Evolutionary conservation across 2,329 filamentous ascomycete species (phyloP), one percentile per base, ranked within the genome.

Genomic region (Colletotrichum abscissum): DNA sequence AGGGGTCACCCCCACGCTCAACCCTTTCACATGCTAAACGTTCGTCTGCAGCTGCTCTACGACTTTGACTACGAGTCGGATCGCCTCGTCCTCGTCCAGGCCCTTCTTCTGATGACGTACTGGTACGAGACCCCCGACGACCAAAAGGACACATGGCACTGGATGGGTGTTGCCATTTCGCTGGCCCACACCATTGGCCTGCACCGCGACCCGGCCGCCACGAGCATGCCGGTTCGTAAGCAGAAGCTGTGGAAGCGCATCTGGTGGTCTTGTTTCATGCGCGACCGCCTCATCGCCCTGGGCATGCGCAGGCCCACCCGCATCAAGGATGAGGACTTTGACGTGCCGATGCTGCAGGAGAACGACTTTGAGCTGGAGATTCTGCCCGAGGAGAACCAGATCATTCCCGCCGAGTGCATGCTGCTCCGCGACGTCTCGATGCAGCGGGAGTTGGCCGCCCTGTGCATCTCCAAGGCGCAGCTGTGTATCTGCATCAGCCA

Each of bases 241-340:
- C 93, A 95, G 80, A 94, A 92, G 78, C 86, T 98, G 63, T 97
- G 95, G 94, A 98, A 97, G 84, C 90, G 95, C 66, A 97, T 98
- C 77, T 98, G 96, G 96, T 98, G 96, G 96, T 97, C 94, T 38
- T 97, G 94, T 75, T 98, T 97, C 80, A 98, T 98, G 91, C 92
- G 95, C 67, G 96, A 98, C 82, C 93, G 95, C 62, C 88, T 98
- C 55, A 95, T 98, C 75, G 96, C 96, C 2, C 86, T 98, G 14
- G 96, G 96, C 69, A 98, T 98, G 95, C 91, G 96, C 69, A 91
- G 96, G 67, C 95, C 95, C 5, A 98, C 95, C 52, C 89, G 95
- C 66, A 97, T 98, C 82, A 97, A 97, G 86, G 92, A 95, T 73
- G 94, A 97, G 78, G 95, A 98, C 81, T 98, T 94, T 80, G 94